Percentiles rank a stretch among this genome's conserved stretches.
Evolutionary conservation across 371 early-diverging fungal species (phyloP).

Genomic region (Lichtheimia ramosa): DNA sequence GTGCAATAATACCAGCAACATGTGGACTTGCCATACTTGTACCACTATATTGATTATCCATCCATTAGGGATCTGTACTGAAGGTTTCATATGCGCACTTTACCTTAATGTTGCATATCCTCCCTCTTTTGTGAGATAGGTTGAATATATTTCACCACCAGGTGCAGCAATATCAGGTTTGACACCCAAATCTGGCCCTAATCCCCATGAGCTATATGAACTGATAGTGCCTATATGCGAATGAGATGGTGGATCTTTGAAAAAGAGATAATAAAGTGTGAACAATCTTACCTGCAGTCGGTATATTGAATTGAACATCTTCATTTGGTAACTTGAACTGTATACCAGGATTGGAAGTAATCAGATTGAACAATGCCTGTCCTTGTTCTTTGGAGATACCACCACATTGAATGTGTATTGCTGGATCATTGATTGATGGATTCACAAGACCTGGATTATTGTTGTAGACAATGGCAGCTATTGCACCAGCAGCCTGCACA

Average conservation of each 20-base stretch:
- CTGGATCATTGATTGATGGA: slow-evolving; percentile 20
- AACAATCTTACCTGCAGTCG: slow-evolving; percentile 27
- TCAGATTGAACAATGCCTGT: slow-evolving; percentile 18
- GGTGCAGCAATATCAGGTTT: slow-evolving; percentile 75
- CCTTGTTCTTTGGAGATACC: slow-evolving; percentile 45
- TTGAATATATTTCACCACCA: slow-evolving; percentile 75
- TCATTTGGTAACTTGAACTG: slow-evolving; percentile 18
- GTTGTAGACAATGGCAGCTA: slow-evolving; percentile 56
- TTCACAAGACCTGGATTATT: slow-evolving; percentile 33
- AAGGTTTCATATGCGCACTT: background rate
- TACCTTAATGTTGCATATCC: slow-evolving; percentile 41
- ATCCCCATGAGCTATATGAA: slow-evolving; percentile 67
- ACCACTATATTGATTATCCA: slow-evolving; percentile 29
- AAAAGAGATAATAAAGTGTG: no score
- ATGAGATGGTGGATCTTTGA: no score
- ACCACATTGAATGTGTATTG: slow-evolving; percentile 36
- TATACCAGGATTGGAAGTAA: slow-evolving; percentile 3
- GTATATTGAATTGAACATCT: slow-evolving; percentile 24
- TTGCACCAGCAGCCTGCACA: slow-evolving; percentile 64
- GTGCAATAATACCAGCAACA: slow-evolving; percentile 68
- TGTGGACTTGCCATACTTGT: slow-evolving; percentile 79
- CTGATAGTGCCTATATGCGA: slow-evolving; percentile 25
- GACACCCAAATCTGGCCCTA: slow-evolving; percentile 66
- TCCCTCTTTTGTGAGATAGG: slow-evolving; percentile 33
- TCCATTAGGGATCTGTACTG: no score